Evolutionary conservation across 371 early-diverging fungal species (phyloP), one percentile per base, ranked within the genome.

Genomic region (Smittium mucronatum): DNA sequence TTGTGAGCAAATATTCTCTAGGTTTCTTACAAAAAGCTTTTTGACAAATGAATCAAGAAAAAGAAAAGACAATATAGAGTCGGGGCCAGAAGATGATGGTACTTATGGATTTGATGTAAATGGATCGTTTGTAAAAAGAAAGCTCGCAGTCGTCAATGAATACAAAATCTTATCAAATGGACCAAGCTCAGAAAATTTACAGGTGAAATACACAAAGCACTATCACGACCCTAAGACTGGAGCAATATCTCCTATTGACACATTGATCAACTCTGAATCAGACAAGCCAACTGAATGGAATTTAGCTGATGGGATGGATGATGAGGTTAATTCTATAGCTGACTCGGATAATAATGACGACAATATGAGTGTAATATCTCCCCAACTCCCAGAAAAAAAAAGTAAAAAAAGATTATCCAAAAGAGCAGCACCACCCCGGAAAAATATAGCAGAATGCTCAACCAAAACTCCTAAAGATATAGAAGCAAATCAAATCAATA

Each of bases 61-160:
- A 28, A 25, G 71, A 69, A 75, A 69, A 68, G 68, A 29, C 5
- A 30, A 2, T 28, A 25, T 2, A 16, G 63, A 15, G 11, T 21
- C 64, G 25, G 57, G 66, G 8, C 0, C n/a, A 2, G 68, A 68
- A 0, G 58, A 59, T 34, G 70, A 64, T 15, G 79, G 79, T n/a
- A 72, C 76, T 1, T 78, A 79, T 28, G 79, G 79, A 30, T 78
- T 78, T 31, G 80, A 76, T 32, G 59, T 61, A n/a, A 72, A 65
- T 58, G 79, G 76, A 0, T 68, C 79, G 5, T 77, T 79, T 72
- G 65, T 79, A 21, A 68, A 72, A 17, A 77, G 80, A 16, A 73
- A 74, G 2, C 64, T 80, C 11, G 80, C 80, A 0, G 80, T 80
- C 1, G 80, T 80, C 64, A 79, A 80, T 71, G 75, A 79, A 30